Conservation (phyloP, 768 basidiomycete genomes). For the Tephrocybe sp. region DNA sequence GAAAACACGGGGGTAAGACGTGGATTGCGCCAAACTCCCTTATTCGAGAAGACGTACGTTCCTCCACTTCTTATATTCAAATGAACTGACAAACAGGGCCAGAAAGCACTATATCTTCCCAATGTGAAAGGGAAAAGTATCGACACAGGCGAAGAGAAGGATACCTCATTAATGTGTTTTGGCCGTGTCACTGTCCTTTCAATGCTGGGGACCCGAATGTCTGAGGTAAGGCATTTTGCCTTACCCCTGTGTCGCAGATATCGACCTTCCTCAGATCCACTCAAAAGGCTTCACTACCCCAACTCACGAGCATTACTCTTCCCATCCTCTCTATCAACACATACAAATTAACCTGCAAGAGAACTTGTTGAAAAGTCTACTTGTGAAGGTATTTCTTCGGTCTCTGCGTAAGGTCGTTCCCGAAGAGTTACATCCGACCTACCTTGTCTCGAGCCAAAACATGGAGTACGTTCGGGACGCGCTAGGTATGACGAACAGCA, state of each 20-base stretch:
- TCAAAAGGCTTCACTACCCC: conserved; percentile 66
- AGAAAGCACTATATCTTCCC: conserved; percentile 94
- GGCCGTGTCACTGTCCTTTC: conserved; percentile 79
- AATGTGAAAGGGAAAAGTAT: conserved; percentile 77
- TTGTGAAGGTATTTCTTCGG: conserved; percentile 82
- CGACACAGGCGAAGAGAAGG: conserved; percentile 49
- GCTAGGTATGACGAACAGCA: conserved; percentile 85
- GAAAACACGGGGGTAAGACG: conserved; percentile 86
- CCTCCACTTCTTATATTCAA: neutral
- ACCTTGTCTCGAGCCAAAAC: conserved; percentile 80
- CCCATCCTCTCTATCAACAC: conserved; percentile 66
- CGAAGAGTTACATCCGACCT: conserved; percentile 60
- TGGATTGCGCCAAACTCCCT: conserved; percentile 91
- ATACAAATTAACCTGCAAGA: conserved; percentile 93
- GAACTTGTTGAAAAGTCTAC: conserved; percentile 88
- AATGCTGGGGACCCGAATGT: conserved; percentile 84
- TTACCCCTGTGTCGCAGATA: neutral
- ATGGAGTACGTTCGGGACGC: conserved; percentile 85
- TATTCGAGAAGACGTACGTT: conserved; percentile 85
- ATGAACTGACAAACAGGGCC: conserved; percentile 6
- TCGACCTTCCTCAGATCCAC: conserved; percentile 59
- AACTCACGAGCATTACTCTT: conserved; percentile 50
- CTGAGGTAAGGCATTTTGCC: conserved; percentile 56
- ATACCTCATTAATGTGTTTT: conserved; percentile 77
- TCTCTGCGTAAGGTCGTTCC: conserved; percentile 72